These are phyloP conservation scores for Cladosporium sp. DNA, from an alignment of 2,329 filamentous ascomycete species.

Conservation along the genomic window DNA sequence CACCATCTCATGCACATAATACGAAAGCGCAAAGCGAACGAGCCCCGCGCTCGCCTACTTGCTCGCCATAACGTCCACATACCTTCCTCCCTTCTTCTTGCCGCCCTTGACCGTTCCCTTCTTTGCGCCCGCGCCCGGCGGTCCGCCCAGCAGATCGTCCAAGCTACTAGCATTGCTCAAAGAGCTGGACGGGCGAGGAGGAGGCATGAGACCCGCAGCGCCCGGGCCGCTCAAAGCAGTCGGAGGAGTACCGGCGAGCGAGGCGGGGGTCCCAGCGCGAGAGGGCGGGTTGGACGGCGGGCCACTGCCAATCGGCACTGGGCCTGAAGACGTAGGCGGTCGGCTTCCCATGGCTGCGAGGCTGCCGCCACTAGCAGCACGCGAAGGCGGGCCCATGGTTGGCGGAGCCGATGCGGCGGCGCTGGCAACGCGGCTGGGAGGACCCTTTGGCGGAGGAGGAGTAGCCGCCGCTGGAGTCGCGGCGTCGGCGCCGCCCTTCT, in stretches of 20 bases:
- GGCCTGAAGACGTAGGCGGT: conserved; percentile 14
- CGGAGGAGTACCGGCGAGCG: neutral
- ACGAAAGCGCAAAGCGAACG: neutral
- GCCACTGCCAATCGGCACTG: conserved; percentile 1
- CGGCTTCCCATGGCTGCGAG: conserved; percentile 5
- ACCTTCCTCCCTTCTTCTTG: conserved; percentile 78
- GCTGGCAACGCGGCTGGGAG: conserved; percentile 49
- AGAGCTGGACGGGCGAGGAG: conserved; percentile 1
- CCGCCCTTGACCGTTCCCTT: conserved; percentile 52
- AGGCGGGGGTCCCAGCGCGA: conserved; percentile 25
- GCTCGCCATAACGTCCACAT: conserved; percentile 88
- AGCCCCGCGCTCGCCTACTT: neutral
- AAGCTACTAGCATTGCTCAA: conserved; percentile 54
- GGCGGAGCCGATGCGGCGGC: conserved; percentile 49
- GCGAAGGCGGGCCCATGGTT: conserved; percentile 23
- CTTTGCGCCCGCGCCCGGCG: conserved; percentile 46
- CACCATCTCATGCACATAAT: neutral
- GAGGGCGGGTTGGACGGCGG: conserved; percentile 25
- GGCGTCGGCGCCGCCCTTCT: conserved; percentile 64
- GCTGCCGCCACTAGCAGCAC: conserved; percentile 17
- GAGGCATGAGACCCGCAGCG: conserved; percentile 10
- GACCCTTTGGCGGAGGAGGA: conserved; percentile 68
- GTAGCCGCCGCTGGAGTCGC: conserved; percentile 52
- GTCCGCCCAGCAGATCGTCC: conserved; percentile 79
- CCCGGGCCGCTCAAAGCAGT: conserved; percentile 11